Conservation (phyloP, 164 flowering plant species). For the Euptelea pleiosperma region DNA sequence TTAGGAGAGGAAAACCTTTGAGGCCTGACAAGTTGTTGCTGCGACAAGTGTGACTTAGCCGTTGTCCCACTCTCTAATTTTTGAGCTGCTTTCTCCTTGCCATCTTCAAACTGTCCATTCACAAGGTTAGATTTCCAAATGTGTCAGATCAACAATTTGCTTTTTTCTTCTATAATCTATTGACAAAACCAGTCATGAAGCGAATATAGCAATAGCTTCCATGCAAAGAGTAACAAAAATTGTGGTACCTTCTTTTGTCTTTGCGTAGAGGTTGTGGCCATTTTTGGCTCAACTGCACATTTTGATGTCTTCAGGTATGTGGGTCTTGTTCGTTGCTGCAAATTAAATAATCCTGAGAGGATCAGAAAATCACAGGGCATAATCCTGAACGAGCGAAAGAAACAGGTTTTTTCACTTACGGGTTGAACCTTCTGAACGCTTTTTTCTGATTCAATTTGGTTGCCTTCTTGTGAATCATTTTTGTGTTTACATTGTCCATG, state of each 20-base stretch:
- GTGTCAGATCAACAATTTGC: too few species aligned
- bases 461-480: constrained; percentile 14
- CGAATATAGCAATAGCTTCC: too few species aligned
- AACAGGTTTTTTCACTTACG: constrained; percentile 17
- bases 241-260: constrained; percentile 12
- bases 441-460: constrained; percentile 20
- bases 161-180: too few species aligned
- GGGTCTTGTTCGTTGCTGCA: constrained; percentile 22
- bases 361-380: constrained; percentile 5
- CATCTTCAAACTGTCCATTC: constrained; percentile 5
- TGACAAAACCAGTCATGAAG: too few species aligned
- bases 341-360: constrained; percentile 3
- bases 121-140: background rate
- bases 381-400: background rate
- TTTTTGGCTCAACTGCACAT: constrained; percentile 20
- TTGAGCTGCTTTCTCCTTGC: constrained; percentile 17
- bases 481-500: constrained; percentile 16
- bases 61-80: constrained; percentile 1
- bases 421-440: constrained; percentile 9
- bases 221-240: background rate
- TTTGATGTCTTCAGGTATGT: constrained; percentile 12
- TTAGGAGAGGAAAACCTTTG: constrained; percentile 24
- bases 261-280: constrained; percentile 8
- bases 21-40: constrained; percentile 22
- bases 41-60: constrained; percentile 20